These are phyloP conservation scores for Xylaria sp. DNA, from an alignment of 2,329 filamentous ascomycete genomes.

Conservation along the genomic window DNA sequence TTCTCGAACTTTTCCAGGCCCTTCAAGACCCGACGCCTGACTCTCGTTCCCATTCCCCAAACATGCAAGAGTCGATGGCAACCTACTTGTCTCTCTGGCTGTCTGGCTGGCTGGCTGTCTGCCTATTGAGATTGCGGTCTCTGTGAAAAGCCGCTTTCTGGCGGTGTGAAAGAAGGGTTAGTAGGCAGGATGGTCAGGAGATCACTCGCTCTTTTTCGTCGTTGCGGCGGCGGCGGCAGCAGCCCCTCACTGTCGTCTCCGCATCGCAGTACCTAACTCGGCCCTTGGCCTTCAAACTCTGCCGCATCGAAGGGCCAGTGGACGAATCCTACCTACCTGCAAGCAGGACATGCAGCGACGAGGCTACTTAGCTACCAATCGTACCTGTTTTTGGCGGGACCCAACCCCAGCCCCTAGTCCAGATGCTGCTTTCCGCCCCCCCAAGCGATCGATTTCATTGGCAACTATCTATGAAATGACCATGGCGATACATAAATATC, in stretches of 20 bases:
- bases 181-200: background rate
- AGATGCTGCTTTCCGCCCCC: constrained; percentile 8
- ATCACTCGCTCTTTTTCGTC: background rate
- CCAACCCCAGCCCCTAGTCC: constrained; percentile 18
- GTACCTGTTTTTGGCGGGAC: constrained; percentile 10
- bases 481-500: constrained; percentile 15
- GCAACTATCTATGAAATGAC: no score
- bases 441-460: constrained; percentile 14
- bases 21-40: background rate
- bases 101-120: no score
- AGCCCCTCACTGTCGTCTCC: constrained; percentile 27
- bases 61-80: background rate
- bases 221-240: background rate
- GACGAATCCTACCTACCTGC: constrained; percentile 8
- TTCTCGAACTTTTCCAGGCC: background rate
- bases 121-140: background rate
- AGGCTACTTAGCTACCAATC: constrained; percentile 9
- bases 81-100: no score
- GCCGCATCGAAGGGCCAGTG: constrained; percentile 17
- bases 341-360: constrained; percentile 19
- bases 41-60: background rate
- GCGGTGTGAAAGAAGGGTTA: background rate
- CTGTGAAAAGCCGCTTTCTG: background rate
- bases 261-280: constrained; percentile 13
- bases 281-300: constrained; percentile 19